Conservation (phyloP, 345 rosid species). For the Hypericum perforatum region DNA sequence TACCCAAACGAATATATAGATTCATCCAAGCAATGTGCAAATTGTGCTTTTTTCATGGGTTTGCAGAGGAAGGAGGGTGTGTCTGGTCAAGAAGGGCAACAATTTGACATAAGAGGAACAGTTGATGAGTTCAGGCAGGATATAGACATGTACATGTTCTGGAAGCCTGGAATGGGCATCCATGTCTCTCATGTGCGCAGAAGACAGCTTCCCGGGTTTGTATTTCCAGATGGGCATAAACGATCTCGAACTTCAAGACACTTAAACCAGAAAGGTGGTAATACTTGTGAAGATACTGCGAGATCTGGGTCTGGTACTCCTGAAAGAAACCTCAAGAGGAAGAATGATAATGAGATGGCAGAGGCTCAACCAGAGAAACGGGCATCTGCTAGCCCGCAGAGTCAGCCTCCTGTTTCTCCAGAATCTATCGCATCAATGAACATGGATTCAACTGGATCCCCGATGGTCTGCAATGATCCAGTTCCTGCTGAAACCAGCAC, state of each 20-base stretch:
- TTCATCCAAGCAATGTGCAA: slow-evolving; percentile 36
- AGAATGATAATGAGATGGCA: slow-evolving; percentile 30
- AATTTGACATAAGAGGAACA: slow-evolving; percentile 61
- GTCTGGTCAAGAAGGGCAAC: slow-evolving; percentile 48
- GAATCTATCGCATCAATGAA: slow-evolving; percentile 21
- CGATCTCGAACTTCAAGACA: slow-evolving; percentile 29
- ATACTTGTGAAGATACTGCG: slow-evolving; percentile 35
- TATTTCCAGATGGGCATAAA: slow-evolving; percentile 39
- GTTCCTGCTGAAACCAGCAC: slow-evolving; percentile 20
- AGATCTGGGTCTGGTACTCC: slow-evolving; percentile 27
- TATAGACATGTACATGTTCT: slow-evolving; percentile 41
- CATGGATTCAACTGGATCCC: slow-evolving; percentile 19
- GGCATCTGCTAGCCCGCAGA: slow-evolving; percentile 38
- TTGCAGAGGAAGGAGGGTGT: slow-evolving; percentile 60
- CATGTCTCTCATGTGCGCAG: slow-evolving; percentile 52
- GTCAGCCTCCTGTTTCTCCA: slow-evolving; percentile 35
- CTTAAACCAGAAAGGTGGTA: slow-evolving; percentile 34
- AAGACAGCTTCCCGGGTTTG: slow-evolving; percentile 51
- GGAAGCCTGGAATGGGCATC: slow-evolving; percentile 70
- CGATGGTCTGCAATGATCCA: slow-evolving; percentile 22
- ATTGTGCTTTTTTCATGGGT: slow-evolving; percentile 54
- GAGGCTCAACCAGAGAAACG: slow-evolving; percentile 34
- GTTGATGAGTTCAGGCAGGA: slow-evolving; percentile 47
- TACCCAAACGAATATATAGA: slow-evolving; percentile 45
- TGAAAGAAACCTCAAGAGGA: slow-evolving; percentile 40